Evolutionary conservation across 495 filamentous ascomycete genomes (phyloP), one percentile per base, ranked within the genome.

Genomic region (Tuber calosporum): DNA sequence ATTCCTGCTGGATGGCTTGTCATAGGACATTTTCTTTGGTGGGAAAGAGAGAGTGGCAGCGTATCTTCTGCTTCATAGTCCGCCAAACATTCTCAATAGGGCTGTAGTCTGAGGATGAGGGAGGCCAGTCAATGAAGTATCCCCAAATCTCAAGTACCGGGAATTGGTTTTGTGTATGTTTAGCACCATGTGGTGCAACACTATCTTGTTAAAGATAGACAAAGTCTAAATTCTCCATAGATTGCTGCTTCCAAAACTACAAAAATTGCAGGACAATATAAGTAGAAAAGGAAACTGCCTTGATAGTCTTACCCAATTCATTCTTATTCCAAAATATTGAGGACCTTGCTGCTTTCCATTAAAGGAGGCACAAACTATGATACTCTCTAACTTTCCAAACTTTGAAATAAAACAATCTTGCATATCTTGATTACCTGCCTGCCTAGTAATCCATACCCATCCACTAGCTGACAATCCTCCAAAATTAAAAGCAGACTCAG

Each of bases 311-410:
- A 0, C 69, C 69, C 66, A 37, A 75, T 42, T 15, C 42, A 38
- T 66, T 66, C 39, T 75, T 69, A 34, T 75, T 45, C 69, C 41
- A 75, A 68, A 75, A 72, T 2, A 72, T 48, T 20, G n/a, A n/a
- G 40, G 39, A 3, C 69, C 75, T 67, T 73, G 68, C 7, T n/a
- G 45, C 22, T 8, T 53, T 9, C 8, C 48, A 26, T 53, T 53
- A 3, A 53, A 53, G 48, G 6, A 26, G 9, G 8, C 8, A 7
- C n/a, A 53, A 0, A 53, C 48, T 3, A 53, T 53, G 6, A 53
- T 26, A 11, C 22, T 53, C 0, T 53, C 1, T 26, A 26, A 53
- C 43, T 37, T 11, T 37, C 37, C 3, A 15, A 34, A 67, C 37
- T 72, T 72, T 20, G 38, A 58, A 7, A 36, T 4, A 13, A 72